Base-by-base conservation (phyloP, 2,329 filamentous ascomycete species). In the Diaporthe sp. region DNA sequence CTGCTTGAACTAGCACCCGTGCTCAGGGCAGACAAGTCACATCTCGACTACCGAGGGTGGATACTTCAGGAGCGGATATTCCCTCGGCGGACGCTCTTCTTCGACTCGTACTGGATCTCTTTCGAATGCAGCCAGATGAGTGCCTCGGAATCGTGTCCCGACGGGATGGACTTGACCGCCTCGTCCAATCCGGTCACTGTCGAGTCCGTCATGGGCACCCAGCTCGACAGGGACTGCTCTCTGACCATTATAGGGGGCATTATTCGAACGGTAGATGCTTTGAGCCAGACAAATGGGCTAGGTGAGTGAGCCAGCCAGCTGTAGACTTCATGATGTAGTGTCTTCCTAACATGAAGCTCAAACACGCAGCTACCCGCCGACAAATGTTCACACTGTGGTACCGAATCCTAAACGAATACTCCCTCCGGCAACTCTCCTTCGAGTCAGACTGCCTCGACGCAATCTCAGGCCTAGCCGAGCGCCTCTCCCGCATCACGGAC, bases 11-110 rank as follows among this genome's bases (percentile, higher is more conserved):
- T 72, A 19, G 70, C 70, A 22, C 70, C 70, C 22, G 70, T 72
- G 0, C 70, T 72, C 3, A 49, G 70, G n/a, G 46, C 55, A 1
- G 25, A 72, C 22, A 72, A 72, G 70, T 72, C 70, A 5, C 70
- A 72, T 46, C 55, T 72, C 28, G 70, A 72, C 6, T 72, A 72
- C n/a, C 70, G 55, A 25, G 70, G 70, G 12, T 72, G 70, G 70
- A 51, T 72, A 25, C 42, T 72, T 15, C 70, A 72, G 12, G 70
- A 72, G 31, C 34, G 70, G 25, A 72, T 72, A 5, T 72, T 72
- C 19, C 70, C 70, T 13, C 49, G 70, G 39, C 42, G 70, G 22
- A 72, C 70, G 5, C 13, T 72, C 2, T 61, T 72, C 39, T 72
- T 72, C 53, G 70, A 72, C 22, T 19, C 70, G 0, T 72, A 72